A percentile compares a stretch with the other conserved stretches of the same genome.
phyloP scores from a whole-genome alignment of 768 basidiomycete species.

The Gautieria morchelliformis region DNA sequence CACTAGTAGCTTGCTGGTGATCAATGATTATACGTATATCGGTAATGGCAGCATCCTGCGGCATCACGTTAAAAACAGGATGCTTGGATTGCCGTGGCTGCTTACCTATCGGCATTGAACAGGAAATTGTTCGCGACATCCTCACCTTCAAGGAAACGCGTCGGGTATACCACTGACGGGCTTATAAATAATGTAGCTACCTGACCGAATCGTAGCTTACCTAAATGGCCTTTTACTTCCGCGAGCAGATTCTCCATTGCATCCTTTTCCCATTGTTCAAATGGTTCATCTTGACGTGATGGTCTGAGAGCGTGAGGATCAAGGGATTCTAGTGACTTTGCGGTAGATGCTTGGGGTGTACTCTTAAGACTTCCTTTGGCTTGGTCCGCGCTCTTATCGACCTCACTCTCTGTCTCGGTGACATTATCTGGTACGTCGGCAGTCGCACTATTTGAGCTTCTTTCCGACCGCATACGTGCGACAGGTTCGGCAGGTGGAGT shows the following conservation, averaged over 20 bases:
- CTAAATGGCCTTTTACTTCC: constrained; percentile 78
- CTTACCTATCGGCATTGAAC: constrained; percentile 78
- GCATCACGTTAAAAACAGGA: constrained; percentile 7
- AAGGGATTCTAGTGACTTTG: constrained; percentile 22
- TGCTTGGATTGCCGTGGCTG: background rate
- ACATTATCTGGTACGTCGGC: constrained; percentile 11
- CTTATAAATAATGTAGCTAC: constrained; percentile 3
- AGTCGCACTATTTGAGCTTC: constrained; percentile 29
- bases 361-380: background rate
- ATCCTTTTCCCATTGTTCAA: constrained; percentile 73
- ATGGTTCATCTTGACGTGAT: constrained; percentile 51
- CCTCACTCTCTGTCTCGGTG: constrained; percentile 13
- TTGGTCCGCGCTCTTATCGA: constrained; percentile 9
- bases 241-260: constrained; percentile 81
- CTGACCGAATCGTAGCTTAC: constrained; percentile 31
- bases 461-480: constrained; percentile 50
- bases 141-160: constrained; percentile 86
- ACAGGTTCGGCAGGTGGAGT: constrained; percentile 31
- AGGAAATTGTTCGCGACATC: constrained; percentile 88
- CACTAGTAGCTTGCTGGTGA: no score
- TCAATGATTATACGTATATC: constrained; percentile 47
- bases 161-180: constrained; percentile 69
- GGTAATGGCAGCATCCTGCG: constrained; percentile 59
- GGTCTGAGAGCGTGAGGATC: constrained; percentile 27
- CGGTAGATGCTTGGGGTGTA: constrained; percentile 13